Evolutionary conservation across 164 flowering plant genomes (phyloP), one percentile per base, ranked within the genome.

Genomic region (Taxillus chinensis): DNA sequence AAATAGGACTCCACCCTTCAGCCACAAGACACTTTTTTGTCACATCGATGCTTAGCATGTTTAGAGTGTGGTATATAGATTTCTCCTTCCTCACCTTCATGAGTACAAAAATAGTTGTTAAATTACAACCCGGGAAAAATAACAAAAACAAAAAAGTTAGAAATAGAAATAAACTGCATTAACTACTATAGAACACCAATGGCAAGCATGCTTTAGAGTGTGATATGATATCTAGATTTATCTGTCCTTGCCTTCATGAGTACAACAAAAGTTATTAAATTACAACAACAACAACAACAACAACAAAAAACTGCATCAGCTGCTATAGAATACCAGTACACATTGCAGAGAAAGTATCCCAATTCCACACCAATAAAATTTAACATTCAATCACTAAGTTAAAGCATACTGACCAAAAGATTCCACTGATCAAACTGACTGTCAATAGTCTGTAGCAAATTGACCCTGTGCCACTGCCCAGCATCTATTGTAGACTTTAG

Each of bases 11-110:
- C 61, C 61, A 58, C 43, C 61, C 61, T 41, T 58, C 61, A 40
- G 61, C 61, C 45, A 58, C 61, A 15, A 58, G 61, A 58, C 61
- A 58, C 46, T 58, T 58, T 41, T 58, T 58, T 2, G 61, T 58
- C 27, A 58, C 61, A 41, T 58, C 61, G 41, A 58, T 40, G 61
- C 61, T 58, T 9, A 58, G 61, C 61, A 58, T 58, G 46, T 58
- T 42, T 40, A 58, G 39, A 27, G 61, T 58, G 46, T 58, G 61
- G 10, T 58, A 58, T 40, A 58, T 41, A 5, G 61, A 58, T 41
- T 58, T 58, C 38, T 58, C 61, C 45, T 58, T 58, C 46, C 46
- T 58, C 45, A 27, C 61, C 61, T 58, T 39, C 61, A 58, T 58
- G 27, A 55, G 13, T 17, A 7, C 10, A 17, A 55, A 27, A 55